A percentile compares a stretch with the other conserved stretches of the same genome.
Evolutionary conservation across 1,284 basidiomycete species (phyloP).

Genomic region (Puccinia hordei): DNA sequence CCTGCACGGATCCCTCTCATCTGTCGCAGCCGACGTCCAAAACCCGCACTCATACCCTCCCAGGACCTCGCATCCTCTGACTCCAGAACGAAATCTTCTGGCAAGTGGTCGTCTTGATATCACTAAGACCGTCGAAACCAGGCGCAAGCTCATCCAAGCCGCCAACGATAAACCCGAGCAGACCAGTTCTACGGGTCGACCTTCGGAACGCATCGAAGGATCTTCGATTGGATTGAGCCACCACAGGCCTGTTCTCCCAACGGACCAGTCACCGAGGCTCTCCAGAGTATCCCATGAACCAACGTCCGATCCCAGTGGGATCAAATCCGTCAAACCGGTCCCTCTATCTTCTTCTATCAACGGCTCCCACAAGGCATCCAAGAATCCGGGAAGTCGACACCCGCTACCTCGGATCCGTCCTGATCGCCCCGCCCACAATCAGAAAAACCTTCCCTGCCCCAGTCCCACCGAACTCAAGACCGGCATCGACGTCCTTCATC

Average conservation of each 20-base stretch:
- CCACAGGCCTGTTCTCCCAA: too few relatives aligned
- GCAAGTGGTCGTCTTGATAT: not conserved
- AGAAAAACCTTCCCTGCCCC: not conserved
- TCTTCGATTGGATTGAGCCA: too few relatives aligned
- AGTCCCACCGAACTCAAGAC: conserved; percentile 19
- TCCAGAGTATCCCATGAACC: too few relatives aligned
- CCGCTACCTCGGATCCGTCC: not conserved
- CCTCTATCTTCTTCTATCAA: not conserved
- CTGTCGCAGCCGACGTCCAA: conserved; percentile 8
- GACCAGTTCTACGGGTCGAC: not conserved
- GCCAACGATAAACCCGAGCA: not conserved
- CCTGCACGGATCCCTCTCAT: conserved; percentile 10
- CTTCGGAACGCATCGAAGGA: too few relatives aligned
- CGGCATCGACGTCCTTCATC: not conserved
- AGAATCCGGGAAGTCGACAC: not conserved
- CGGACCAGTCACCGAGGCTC: too few relatives aligned
- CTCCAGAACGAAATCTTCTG: not conserved
- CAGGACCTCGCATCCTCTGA: not conserved
- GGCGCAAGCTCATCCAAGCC: not conserved
- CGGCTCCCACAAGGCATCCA: conserved; percentile 1
- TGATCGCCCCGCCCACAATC: not conserved
- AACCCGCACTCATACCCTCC: conserved; percentile 41
- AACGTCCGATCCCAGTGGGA: not conserved
- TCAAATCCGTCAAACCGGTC: not conserved
- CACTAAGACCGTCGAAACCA: not conserved